A percentile compares a stretch with the other conserved stretches of the same genome.
phyloP scores from a whole-genome alignment of 169 alveolate genomes.

The Theileria parva region DNA sequence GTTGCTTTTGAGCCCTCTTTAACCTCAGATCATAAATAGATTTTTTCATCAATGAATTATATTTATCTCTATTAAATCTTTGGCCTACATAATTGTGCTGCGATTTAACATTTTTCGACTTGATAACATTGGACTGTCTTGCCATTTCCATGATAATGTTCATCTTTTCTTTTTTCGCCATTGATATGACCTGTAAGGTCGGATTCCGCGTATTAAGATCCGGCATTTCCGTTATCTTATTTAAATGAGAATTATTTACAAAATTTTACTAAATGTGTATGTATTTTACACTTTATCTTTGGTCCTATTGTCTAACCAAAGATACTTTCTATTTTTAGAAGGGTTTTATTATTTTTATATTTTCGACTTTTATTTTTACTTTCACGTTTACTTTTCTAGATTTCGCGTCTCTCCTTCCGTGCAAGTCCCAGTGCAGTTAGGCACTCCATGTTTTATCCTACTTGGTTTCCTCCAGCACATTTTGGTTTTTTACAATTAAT shows the following conservation, averaged over 20 bases:
- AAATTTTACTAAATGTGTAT: background rate
- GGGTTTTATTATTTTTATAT: background rate
- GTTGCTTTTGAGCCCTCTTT: background rate
- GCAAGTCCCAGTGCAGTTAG: slow-evolving; percentile 21
- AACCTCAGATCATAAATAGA: background rate
- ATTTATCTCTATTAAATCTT: background rate
- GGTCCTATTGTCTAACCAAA: background rate
- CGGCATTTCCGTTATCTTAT: background rate
- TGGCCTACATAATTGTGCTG: background rate
- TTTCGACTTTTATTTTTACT: background rate
- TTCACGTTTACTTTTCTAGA: background rate
- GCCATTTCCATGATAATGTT: slow-evolving; percentile 1
- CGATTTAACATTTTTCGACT: background rate
- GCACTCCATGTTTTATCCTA: background rate
- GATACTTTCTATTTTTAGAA: background rate
- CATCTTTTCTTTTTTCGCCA: slow-evolving; percentile 1
- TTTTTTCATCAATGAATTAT: slow-evolving; percentile 1
- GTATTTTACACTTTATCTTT: background rate
- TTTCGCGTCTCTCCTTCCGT: slow-evolving; percentile 7
- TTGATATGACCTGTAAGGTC: background rate
- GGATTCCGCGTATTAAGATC: background rate
- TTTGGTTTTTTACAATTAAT: background rate
- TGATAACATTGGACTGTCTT: background rate
- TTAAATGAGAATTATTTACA: background rate
- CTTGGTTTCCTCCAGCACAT: background rate